Evolutionary conservation across 176 grass and related monocot species (phyloP), one percentile per base, ranked within the genome.

Genomic region (Phyllostachys edulis): DNA sequence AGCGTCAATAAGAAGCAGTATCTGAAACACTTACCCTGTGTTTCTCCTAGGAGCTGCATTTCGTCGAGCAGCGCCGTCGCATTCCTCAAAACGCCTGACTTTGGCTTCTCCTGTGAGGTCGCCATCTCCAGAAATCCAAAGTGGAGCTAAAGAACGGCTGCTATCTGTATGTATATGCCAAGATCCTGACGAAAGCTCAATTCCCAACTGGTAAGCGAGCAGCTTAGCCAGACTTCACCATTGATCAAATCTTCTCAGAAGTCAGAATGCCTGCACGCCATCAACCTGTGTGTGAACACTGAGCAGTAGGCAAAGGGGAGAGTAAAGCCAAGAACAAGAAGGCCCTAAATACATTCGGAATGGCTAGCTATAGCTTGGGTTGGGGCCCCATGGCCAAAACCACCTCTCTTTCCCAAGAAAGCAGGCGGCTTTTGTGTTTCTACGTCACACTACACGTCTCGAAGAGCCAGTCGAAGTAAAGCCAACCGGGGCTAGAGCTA

Each of bases 1-100:
- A 1, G 72, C 42, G 68, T 10, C n/a, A 42, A 49, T 2, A 18
- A 63, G 18, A 6, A 38, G 20, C 32, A 18, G 51, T 21, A n/a
- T 63, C 69, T 9, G 32, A 40, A 69, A 38, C 62, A 60, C 69
- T 92, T 88, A 89, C 86, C 89, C 79, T 90, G 93, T 23, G 85
- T 79, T 37, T 99, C 97, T 62, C 87, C 93, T 50, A 94, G 66
- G 51, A 99, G 91, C 91, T 96, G 94, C 97, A 99, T 99, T 89
- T 94, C 97, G 84, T 96, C 93, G 51, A 99, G 85, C 91, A 99
- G 44, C 45, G 89, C 88, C 3, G 93, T 91, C 11, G 89, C 88
- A 32, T 89, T 94, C 87, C 92, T 91, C 55, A 92, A 59, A 59
- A 87, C 84, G 23, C 76, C 86, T 13, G 71, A 75, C 71, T 83